These are phyloP conservation scores for Discostella stelligera DNA, from an alignment of 352 stramenopile species.

Conservation along the genomic window DNA sequence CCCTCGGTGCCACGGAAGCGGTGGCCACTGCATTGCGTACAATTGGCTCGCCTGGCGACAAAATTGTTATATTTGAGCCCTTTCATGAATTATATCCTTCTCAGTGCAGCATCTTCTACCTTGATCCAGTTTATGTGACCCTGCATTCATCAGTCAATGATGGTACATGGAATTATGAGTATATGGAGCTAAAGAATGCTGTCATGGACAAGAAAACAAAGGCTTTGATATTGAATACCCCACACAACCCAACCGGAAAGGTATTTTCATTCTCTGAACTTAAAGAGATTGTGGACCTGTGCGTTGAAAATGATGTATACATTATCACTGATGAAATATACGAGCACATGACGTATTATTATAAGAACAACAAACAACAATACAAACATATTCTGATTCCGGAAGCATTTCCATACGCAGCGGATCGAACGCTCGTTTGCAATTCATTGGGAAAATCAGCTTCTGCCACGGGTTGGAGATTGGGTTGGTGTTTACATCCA, in stretches of 20 bases:
- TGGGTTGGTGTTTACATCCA: slow-evolving; percentile 90
- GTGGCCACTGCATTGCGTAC: slow-evolving; percentile 88
- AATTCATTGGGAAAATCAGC: slow-evolving; percentile 91
- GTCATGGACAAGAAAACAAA: slow-evolving; percentile 51
- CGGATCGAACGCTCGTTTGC: slow-evolving; percentile 87
- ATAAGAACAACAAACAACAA: slow-evolving; percentile 19
- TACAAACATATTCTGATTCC: slow-evolving; percentile 51
- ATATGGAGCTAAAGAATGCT: slow-evolving; percentile 56
- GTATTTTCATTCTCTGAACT: slow-evolving; percentile 63
- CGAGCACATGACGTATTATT: slow-evolving; percentile 68
- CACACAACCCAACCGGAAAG: slow-evolving; percentile 82
- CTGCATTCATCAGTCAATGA: slow-evolving; percentile 70
- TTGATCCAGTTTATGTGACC: slow-evolving; percentile 80
- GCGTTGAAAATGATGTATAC: slow-evolving; percentile 65
- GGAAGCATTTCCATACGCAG: slow-evolving; percentile 83
- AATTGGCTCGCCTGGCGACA: slow-evolving; percentile 87
- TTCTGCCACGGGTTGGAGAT: slow-evolving; percentile 89
- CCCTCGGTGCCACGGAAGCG: slow-evolving; percentile 91
- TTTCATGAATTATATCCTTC: slow-evolving; percentile 91
- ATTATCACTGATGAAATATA: slow-evolving; percentile 83
- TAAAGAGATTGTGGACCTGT: slow-evolving; percentile 58
- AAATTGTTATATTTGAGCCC: slow-evolving; percentile 91
- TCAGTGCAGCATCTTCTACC: slow-evolving; percentile 82
- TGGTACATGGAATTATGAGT: slow-evolving; percentile 57
- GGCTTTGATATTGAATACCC: slow-evolving; percentile 75